Conservation (phyloP, 371 early-diverging fungal species). For the Circinella minor region DNA sequence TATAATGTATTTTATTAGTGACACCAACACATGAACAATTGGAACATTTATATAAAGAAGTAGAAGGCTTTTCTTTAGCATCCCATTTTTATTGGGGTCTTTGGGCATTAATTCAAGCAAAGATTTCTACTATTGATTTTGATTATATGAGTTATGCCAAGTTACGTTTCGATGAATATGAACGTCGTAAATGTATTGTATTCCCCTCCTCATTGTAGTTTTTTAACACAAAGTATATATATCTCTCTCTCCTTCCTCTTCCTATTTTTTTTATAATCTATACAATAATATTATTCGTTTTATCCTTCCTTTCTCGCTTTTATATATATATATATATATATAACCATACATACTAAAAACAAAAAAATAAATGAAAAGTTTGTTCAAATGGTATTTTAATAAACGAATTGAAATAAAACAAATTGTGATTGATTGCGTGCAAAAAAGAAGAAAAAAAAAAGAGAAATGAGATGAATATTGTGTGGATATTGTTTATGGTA, state of each 20-base stretch:
- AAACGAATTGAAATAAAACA: no score
- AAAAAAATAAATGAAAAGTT: no score
- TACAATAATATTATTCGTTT: not conserved
- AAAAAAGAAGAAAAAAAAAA: no score
- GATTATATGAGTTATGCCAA: conserved; percentile 92
- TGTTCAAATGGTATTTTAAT: no score
- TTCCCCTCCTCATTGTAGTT: conserved; percentile 20
- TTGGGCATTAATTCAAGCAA: conserved; percentile 92
- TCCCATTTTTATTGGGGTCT: conserved; percentile 94
- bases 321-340: no score
- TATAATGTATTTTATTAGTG: conserved; percentile 4
- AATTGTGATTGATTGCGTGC: no score
- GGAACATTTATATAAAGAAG: conserved; percentile 71
- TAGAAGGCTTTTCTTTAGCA: conserved; percentile 82
- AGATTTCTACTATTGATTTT: conserved; percentile 89
- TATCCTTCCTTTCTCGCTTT: not conserved
- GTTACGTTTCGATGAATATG: conserved; percentile 80
- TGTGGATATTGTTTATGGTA: no score
- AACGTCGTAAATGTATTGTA: conserved; percentile 50
- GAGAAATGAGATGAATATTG: no score
- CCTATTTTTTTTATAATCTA: no score
- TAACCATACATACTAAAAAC: no score
- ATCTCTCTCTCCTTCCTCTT: not conserved
- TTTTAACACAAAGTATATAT: not conserved
- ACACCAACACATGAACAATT: conserved; percentile 57